phyloP scores from a whole-genome alignment of 176 grass and related monocot species.

The Saccharum spontaneum region DNA sequence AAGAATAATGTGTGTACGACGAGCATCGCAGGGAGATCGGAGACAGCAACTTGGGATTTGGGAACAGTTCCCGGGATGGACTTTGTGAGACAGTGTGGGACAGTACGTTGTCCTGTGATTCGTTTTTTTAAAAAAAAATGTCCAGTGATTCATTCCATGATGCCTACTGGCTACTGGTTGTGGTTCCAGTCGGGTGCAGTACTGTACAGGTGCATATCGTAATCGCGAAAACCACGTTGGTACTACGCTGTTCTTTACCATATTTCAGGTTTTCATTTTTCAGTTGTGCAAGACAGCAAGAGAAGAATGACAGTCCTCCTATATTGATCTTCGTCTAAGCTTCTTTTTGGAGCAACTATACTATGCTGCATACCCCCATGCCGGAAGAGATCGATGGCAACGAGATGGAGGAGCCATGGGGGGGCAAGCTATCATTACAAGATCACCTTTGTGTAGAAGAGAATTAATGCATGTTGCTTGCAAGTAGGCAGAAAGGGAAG shows the following conservation, averaged over 20 bases:
- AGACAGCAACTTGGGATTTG: neutral
- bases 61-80: neutral
- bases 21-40: neutral
- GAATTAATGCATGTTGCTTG: neutral
- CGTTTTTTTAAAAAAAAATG: neutral
- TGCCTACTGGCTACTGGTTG: neutral
- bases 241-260: neutral
- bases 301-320: neutral
- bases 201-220: neutral
- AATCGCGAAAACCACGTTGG: neutral
- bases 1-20: slow-evolving; percentile 7
- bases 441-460: slow-evolving; percentile 23
- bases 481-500: neutral
- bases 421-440: slow-evolving; percentile 12
- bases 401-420: neutral
- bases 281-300: neutral
- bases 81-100: neutral
- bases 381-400: neutral
- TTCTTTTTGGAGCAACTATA: neutral
- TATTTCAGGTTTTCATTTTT: neutral
- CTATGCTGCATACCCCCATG: neutral
- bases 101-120: neutral
- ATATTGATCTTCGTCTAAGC: neutral
- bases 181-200: neutral
- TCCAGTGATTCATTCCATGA: neutral